Evolutionary conservation across 73 alveolate genomes (phyloP), one percentile per base, ranked within the genome.

Genomic region (Uronychia binucleata): DNA sequence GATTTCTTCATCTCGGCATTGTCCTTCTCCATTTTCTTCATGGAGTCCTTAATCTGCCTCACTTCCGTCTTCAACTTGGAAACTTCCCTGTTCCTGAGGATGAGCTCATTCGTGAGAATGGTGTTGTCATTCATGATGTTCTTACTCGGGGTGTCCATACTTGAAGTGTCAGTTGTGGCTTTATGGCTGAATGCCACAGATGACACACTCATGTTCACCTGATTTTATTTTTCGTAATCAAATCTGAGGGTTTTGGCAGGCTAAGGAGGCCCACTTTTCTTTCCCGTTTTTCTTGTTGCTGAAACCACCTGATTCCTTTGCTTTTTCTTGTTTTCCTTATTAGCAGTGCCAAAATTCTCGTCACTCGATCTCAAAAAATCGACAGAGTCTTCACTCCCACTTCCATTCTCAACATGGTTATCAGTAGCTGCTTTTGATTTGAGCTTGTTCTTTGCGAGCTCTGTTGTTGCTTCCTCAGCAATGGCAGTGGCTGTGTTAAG

Each of bases 61-160:
- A 83, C 57, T 31, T 89, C 91, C 11, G 84, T 46, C 77, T 84
- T 78, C 19, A 84, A 81, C 30, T 89, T 84, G 14, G 81, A 58
- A 19, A 84, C 82, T 74, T 89, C 95, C 34, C 95, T 59, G 34
- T 82, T 86, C 83, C 60, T 28, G 82, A 60, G 35, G 8, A 88
- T 76, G 1, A 88, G 60, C 60, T 88, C 94, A n/a, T 76, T 77
- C 25, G 95, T 79, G 1, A 84, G 82, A 1, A 78, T 77, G 59
- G 82, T 74, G 33, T 83, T 89, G 34, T 84, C 95, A 5, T 30
- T 59, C n/a, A 26, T 67, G 31, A 67, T 26, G 11, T 27, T 5
- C 30, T 67, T 27, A 28, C 26, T 28, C 31, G 33, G 67, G 19
- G 67, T 67, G 79, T 67, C 34, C 30, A 28, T 26, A n/a, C n/a